Base-by-base conservation (phyloP, 2,329 filamentous ascomycete genomes). In the Aspergillus eucalypticola region DNA sequence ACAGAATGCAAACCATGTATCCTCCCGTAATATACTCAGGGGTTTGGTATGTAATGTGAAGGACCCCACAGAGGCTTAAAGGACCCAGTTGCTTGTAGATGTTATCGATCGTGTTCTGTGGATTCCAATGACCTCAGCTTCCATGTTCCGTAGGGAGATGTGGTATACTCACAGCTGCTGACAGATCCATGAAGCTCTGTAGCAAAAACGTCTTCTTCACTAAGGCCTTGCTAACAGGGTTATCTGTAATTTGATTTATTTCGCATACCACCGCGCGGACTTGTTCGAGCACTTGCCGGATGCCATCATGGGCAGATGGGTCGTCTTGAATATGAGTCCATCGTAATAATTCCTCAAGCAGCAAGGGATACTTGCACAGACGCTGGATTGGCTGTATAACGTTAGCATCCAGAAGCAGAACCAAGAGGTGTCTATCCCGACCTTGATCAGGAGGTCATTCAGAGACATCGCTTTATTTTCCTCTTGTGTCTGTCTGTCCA, bases 371-470 rank as follows among this genome's bases (percentile, higher is more conserved):
- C 77, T 90, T 92, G 79, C 92, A 96, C 21, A 97, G 85, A 58
- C 94, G 86, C 76, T 99, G 94, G 19, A 97, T 93, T 0, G 94
- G 95, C 91, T 96, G 32, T 52, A 8, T 0, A n/a, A 11, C 15
- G 49, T 73, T 35, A 73, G 60, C 25, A 39, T 25, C 21, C 19
- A 19, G 19, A 19, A 35, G 17, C n/a, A 44, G 21, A 44, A 35
- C 3, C 17, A 19, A 52, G 41, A 7, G 21, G 58, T 46, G 44
- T 19, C 38, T 32, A 35, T 51, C 75, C 50, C 65, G 67, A 91
- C 92, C 85, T 98, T 98, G 66, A 97, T 92, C 58, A 98, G 82
- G 5, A 98, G 82, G 76, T 98, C 95, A 52, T 88, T 86, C 64
- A 97, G 86, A 1, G 90, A 92, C 65, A 96, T 79, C 2, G 91